Evolutionary conservation across 108 stramenopile species (phyloP), one percentile per base, ranked within the genome.

Genomic region (Skeletonema tropicum): DNA sequence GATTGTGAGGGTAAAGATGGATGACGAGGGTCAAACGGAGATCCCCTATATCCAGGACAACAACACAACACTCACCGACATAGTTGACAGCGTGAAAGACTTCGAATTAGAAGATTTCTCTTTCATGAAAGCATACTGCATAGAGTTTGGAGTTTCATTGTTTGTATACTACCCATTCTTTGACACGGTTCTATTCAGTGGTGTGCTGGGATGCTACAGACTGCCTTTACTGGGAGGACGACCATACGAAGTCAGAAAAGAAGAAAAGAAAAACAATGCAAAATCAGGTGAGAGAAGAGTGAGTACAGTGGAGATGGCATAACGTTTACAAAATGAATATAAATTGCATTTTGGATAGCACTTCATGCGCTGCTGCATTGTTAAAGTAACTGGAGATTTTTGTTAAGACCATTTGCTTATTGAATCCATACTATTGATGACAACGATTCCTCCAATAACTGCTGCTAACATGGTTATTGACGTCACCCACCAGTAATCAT

Each of bases 151-250:
- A 3, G 61, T 90, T 35, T 77, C 86, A 7, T 68, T 84, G 12
- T 85, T 91, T 59, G 77, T 88, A 5, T 92, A 83, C 49, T 90
- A 80, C 71, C 88, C 88, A 1, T 29, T 92, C 8, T 41, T 84
- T 8, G 89, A 83, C 41, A 86, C 87, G 3, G 57, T 90, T n/a
- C 62, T 91, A 0, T 89, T 91, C 49, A 79, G 84, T 60, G 90
- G 90, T 15, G 48, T 88, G 2, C 39, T 91, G 60, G 80, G 88
- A 6, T 86, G 87, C 48, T 69, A 60, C 21, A 26, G 74, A 39
- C 14, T 88, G 1, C 84, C 86, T 14, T n/a, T 85, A 0, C 39
- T 90, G 0, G 89, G 89, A 11, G 89, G 89, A 23, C 73, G 89
- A 57, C 83, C 89, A 13, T 71, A 73, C 38, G 86, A 87, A 67